phyloP scores from a whole-genome alignment of 2,329 filamentous ascomycete species.

The Graphiopsis chlorocephala region DNA sequence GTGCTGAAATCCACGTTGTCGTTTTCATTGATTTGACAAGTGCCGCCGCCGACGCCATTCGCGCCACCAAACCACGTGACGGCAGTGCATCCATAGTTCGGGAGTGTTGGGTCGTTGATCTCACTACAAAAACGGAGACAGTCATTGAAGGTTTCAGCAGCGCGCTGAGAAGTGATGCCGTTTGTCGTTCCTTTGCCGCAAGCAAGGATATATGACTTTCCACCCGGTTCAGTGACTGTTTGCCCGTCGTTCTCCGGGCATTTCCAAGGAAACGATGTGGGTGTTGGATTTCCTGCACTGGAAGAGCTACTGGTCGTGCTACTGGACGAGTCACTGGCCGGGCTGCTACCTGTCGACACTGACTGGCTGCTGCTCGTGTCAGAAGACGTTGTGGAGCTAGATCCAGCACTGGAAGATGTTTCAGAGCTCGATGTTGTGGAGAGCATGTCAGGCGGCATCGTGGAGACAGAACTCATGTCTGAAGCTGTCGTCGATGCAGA shows the following conservation, averaged over 20 bases:
- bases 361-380: not conserved
- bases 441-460: not conserved
- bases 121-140: slow-evolving; percentile 2
- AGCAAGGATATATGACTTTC: slow-evolving; percentile 6
- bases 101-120: not conserved
- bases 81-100: slow-evolving; percentile 4
- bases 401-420: not conserved
- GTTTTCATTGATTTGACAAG: not conserved
- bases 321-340: not conserved
- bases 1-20: not conserved
- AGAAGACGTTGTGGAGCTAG: not conserved
- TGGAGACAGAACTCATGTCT: not conserved
- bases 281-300: not conserved
- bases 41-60: not conserved
- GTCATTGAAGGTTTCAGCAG: slow-evolving; percentile 1
- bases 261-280: not conserved
- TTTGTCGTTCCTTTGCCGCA: slow-evolving; percentile 1
- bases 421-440: not conserved
- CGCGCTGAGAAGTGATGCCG: not conserved
- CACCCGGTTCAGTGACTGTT: not conserved
- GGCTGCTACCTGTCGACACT: not conserved
- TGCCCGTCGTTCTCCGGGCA: not conserved
- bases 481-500: not conserved
- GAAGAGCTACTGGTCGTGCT: not conserved
- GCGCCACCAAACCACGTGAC: slow-evolving; percentile 1